phyloP scores from a whole-genome alignment of 805 yeast genomes.

The Myxozyma monticola region DNA sequence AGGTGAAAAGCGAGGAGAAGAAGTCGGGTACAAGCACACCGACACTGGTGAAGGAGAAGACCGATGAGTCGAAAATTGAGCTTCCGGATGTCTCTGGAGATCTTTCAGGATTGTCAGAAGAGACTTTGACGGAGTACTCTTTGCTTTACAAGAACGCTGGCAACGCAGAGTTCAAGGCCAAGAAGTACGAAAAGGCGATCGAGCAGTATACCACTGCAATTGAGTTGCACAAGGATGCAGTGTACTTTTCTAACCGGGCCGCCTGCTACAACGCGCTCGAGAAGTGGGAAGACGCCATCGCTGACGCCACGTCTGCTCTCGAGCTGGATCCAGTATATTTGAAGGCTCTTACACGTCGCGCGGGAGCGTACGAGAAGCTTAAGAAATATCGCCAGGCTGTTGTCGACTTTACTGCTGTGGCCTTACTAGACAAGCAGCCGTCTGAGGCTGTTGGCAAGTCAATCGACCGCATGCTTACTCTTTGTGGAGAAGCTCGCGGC shows the following conservation, averaged over 20 bases:
- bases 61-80: conserved; percentile 2
- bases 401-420: conserved; percentile 86
- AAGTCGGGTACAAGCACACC: too few relatives aligned
- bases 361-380: conserved; percentile 82
- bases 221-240: conserved; percentile 68
- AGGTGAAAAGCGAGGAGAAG: background rate
- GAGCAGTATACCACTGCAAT: conserved; percentile 78
- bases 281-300: conserved; percentile 79
- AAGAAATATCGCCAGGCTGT: conserved; percentile 80
- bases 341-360: conserved; percentile 91
- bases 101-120: conserved; percentile 48
- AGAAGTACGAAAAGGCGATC: conserved; percentile 74
- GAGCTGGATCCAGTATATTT: conserved; percentile 84
- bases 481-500: conserved; percentile 73
- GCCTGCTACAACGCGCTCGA: conserved; percentile 88
- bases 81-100: conserved; percentile 22
- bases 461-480: conserved; percentile 82
- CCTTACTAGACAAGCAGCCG: conserved; percentile 79
- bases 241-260: conserved; percentile 91
- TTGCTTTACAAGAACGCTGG: conserved; percentile 85
- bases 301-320: conserved; percentile 84
- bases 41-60: too few relatives aligned
- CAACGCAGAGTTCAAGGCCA: conserved; percentile 69
- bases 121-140: conserved; percentile 53
- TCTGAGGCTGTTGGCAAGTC: conserved; percentile 75